A percentile compares a stretch with the other conserved stretches of the same genome.
Evolutionary conservation across 305 asterid species (phyloP).

Genomic region (Fraxinus ornus): DNA sequence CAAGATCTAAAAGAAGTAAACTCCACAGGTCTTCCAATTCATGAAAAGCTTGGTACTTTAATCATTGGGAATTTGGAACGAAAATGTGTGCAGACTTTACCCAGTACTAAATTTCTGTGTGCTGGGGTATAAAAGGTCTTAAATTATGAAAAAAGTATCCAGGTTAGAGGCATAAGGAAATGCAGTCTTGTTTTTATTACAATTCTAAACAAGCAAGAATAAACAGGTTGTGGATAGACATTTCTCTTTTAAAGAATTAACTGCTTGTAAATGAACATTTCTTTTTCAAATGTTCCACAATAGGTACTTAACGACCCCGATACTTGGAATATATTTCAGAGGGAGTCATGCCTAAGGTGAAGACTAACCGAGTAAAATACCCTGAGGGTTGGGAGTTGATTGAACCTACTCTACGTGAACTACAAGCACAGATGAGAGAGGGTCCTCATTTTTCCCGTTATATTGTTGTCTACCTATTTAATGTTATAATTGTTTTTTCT

Average conservation of each 20-base stretch:
- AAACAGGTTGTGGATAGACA: neutral
- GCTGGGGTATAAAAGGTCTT: neutral
- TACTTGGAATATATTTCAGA: constrained; percentile 10
- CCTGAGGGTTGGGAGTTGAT: constrained; percentile 84
- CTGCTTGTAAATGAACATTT: neutral
- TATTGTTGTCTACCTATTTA: neutral
- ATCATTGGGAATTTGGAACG: neutral
- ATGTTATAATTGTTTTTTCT: neutral
- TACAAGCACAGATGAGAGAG: constrained; percentile 78
- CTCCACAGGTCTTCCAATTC: neutral
- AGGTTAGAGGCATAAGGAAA: neutral
- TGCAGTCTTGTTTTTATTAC: neutral
- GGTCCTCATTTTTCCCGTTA: constrained; percentile 29
- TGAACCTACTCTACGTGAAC: constrained; percentile 70
- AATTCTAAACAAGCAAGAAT: neutral
- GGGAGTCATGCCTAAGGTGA: constrained; percentile 60
- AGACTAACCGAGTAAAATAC: constrained; percentile 57
- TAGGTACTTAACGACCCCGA: neutral
- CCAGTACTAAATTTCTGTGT: neutral
- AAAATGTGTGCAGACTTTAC: neutral
- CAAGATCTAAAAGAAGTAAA: neutral
- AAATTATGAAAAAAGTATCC: neutral
- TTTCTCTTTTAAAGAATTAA: neutral
- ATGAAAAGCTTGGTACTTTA: neutral
- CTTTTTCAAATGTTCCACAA: neutral